Percentiles rank a stretch among this genome's conserved stretches.
Evolutionary conservation across 73 alveolate genomes (phyloP).

Genomic region (Tetrahymena elliotti): DNA sequence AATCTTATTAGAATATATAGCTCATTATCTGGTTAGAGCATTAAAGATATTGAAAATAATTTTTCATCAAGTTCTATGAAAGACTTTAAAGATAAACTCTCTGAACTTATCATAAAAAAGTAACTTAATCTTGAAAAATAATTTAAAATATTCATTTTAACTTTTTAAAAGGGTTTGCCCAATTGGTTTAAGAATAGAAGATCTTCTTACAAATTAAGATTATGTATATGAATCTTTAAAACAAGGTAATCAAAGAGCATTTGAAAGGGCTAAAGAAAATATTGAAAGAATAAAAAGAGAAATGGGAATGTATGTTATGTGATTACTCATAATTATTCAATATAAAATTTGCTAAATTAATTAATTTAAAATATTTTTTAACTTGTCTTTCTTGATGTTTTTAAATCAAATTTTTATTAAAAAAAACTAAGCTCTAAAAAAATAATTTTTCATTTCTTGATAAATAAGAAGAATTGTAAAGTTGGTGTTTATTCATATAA

Average conservation of each 20-base stretch:
- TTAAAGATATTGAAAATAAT: slow-evolving; percentile 12
- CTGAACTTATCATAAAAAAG: slow-evolving; percentile 48
- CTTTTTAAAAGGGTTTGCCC: slow-evolving; percentile 46
- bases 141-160: neutral
- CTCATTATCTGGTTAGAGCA: slow-evolving; percentile 39
- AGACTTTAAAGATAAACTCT: slow-evolving; percentile 55
- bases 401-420: too few relatives aligned
- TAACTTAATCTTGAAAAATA: neutral
- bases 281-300: slow-evolving; percentile 1
- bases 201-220: slow-evolving; percentile 20
- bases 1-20: slow-evolving; percentile 63
- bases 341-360: too few relatives aligned
- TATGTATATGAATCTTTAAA: slow-evolving; percentile 1
- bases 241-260: slow-evolving; percentile 4
- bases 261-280: slow-evolving; percentile 1
- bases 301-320: slow-evolving; percentile 18
- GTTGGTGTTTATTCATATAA: too few relatives aligned
- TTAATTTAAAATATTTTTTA: too few relatives aligned
- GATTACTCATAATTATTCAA: neutral
- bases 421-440: too few relatives aligned
- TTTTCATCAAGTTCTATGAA: slow-evolving; percentile 50
- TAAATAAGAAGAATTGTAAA: too few relatives aligned
- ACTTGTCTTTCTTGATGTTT: too few relatives aligned
- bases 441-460: too few relatives aligned
- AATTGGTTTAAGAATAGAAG: slow-evolving; percentile 53